Base-by-base conservation (phyloP, 345 rosid genomes). In the Mallotus nudiflorus region DNA sequence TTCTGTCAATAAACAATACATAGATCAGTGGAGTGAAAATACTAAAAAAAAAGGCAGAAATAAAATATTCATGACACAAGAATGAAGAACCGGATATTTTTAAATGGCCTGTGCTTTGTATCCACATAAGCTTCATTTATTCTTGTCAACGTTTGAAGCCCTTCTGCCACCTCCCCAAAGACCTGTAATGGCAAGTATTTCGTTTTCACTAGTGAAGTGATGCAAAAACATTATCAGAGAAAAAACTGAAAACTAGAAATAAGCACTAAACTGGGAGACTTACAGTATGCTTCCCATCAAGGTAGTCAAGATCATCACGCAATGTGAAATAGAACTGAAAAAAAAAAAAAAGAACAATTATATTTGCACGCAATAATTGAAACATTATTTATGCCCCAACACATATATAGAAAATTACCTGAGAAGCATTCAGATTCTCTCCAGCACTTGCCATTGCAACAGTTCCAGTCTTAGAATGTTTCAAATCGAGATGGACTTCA, bases 391-490 rank as follows among this genome's bases (percentile, higher is more conserved):
- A 33, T 33, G 6, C 8, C 11, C 16, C 37, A n/a, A 40, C 3
- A 29, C 13, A 27, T 14, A 9, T 10, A 28, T 14, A 52, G 10
- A 68, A 44, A 55, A 73, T 24, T 42, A 89, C 99, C 94, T 92
- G 99, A 11, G 98, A 95, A 85, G 99, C 96, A 86, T 95, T 92
- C 50, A 95, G 87, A 84, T 92, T 92, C 78, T 90, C 94, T 45
- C 99, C 98, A 69, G 87, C 97, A 73, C 97, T 92, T 64, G 98
- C 96, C 99, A 95, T 95, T 45, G 98, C 92, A 80, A 92, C 81
- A 48, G 96, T 87, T 54, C 98, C 99, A 0, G 80, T 89, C 85
- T 86, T 90, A 15, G 85, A 75, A 80, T 95, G 98, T 75, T 92
- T 95, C 39, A 95, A 81, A 74, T 95, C 97, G 27, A 77, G 89